A percentile compares a stretch with the other conserved stretches of the same genome.
These are phyloP conservation scores for Dactylellina drechsleri DNA, from an alignment of 2,329 filamentous ascomycete genomes.

Conservation along the genomic window DNA sequence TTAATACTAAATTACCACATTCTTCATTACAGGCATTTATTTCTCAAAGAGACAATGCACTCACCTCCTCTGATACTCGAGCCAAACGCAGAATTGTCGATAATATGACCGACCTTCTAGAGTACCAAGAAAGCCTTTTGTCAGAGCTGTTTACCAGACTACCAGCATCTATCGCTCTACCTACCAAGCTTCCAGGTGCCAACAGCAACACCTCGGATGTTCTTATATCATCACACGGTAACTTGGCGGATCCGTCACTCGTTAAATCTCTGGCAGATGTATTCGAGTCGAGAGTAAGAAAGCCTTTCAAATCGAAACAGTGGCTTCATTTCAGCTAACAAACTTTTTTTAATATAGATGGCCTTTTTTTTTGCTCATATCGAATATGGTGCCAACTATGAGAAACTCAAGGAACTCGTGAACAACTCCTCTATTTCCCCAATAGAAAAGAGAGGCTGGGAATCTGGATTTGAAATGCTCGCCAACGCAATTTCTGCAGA, in stretches of 20 bases:
- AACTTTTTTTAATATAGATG: slow-evolving; percentile 24
- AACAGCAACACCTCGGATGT: slow-evolving; percentile 25
- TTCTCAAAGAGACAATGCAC: slow-evolving; percentile 26
- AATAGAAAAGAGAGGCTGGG: slow-evolving; percentile 35
- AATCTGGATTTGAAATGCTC: slow-evolving; percentile 52
- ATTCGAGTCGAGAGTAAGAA: slow-evolving; percentile 43
- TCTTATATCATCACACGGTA: slow-evolving; percentile 31
- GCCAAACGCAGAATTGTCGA: slow-evolving; percentile 50
- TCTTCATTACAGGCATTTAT: slow-evolving; percentile 30
- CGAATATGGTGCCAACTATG: slow-evolving; percentile 49
- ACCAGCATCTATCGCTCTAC: slow-evolving; percentile 48
- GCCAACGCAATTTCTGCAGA: slow-evolving; percentile 50
- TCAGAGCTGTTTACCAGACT: slow-evolving; percentile 50
- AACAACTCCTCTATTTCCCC: slow-evolving; percentile 32
- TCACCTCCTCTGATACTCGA: slow-evolving; percentile 16
- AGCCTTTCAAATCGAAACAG: background rate
- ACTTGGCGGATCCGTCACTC: slow-evolving; percentile 50
- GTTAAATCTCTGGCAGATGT: slow-evolving; percentile 53
- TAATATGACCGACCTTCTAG: slow-evolving; percentile 52
- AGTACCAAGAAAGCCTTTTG: slow-evolving; percentile 47
- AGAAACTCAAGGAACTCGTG: slow-evolving; percentile 38
- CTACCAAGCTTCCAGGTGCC: slow-evolving; percentile 9
- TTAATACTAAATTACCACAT: slow-evolving; percentile 6
- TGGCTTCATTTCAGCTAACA: background rate
- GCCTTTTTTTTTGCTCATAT: slow-evolving; percentile 48